A percentile compares a stretch with the other conserved stretches of the same genome.
Conservation (phyloP, 2,329 filamentous ascomycete species). For the Sordariomycetes sp. region DNA sequence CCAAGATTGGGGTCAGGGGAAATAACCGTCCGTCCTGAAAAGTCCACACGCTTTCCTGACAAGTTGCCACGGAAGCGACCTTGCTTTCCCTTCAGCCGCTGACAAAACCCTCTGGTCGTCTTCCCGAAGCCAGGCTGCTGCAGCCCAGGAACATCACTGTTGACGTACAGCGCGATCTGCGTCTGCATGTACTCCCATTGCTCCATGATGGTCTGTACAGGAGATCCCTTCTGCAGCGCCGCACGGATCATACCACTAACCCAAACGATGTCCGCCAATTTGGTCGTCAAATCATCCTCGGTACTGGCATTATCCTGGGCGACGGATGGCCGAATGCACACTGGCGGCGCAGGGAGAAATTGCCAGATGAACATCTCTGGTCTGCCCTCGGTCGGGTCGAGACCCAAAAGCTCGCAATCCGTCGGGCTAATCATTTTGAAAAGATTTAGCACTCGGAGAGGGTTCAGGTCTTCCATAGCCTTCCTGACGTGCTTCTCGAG, state of each 20-base stretch:
- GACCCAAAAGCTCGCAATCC: conserved; percentile 85
- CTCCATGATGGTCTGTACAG: conserved; percentile 87
- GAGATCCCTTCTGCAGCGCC: conserved; percentile 72
- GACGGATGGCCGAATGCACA: conserved; percentile 90
- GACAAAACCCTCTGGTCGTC: conserved; percentile 85
- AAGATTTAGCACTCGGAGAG: conserved; percentile 77
- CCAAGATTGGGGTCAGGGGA: conserved; percentile 91
- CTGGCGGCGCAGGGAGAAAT: conserved; percentile 85
- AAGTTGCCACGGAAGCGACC: conserved; percentile 94
- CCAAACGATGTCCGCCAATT: conserved; percentile 92
- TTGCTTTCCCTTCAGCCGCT: conserved; percentile 93
- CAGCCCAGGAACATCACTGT: conserved; percentile 91
- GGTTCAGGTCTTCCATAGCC: conserved; percentile 90
- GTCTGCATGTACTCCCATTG: conserved; percentile 97
- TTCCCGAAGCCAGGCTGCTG: conserved; percentile 82
- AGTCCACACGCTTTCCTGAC: conserved; percentile 97
- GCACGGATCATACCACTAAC: conserved; percentile 82
- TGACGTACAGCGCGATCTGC: conserved; percentile 96
- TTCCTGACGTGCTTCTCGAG: conserved; percentile 87
- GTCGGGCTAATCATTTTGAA: conserved; percentile 79
- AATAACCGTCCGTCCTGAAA: conserved; percentile 95
- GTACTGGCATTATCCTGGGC: conserved; percentile 88
- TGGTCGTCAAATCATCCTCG: conserved; percentile 93
- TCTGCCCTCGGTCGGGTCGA: conserved; percentile 76
- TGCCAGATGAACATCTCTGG: conserved; percentile 99